phyloP scores from a whole-genome alignment of 169 alveolate genomes.

The Plasmodium billcollinsi region DNA sequence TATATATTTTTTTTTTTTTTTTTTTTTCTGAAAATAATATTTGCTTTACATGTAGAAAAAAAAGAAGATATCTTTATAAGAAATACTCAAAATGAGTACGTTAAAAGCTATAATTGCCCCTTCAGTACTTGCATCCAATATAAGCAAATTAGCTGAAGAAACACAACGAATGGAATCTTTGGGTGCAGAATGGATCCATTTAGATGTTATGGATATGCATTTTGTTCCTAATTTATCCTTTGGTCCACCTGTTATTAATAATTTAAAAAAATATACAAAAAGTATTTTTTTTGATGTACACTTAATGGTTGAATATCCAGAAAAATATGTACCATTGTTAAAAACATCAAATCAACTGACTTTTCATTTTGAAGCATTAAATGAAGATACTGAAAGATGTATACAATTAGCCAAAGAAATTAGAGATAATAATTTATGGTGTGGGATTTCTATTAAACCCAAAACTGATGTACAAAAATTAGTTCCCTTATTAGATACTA shows the following conservation, averaged over 20 bases:
- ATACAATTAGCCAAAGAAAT: constrained; percentile 38
- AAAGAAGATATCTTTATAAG: no score
- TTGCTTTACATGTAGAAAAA: no score
- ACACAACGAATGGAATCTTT: constrained; percentile 75
- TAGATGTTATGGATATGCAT: constrained; percentile 82
- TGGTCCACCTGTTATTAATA: constrained; percentile 89
- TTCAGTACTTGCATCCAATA: constrained; percentile 84
- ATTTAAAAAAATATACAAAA: constrained; percentile 80
- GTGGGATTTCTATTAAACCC: constrained; percentile 61
- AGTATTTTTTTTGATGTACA: constrained; percentile 90
- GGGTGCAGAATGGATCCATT: constrained; percentile 89
- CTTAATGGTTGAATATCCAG: constrained; percentile 89
- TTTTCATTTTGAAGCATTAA: constrained; percentile 90
- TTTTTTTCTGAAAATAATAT: no score
- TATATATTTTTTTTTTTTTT: no score
- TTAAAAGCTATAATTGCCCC: constrained; percentile 83
- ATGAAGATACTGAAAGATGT: constrained; percentile 56
- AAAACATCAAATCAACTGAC: constrained; percentile 88
- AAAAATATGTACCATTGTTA: constrained; percentile 87
- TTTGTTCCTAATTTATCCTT: constrained; percentile 91
- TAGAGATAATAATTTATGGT: constrained; percentile 52
- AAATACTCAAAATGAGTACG: constrained; percentile 22
- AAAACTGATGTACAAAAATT: constrained; percentile 58
- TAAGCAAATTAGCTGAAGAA: constrained; percentile 83
- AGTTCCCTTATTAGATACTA: constrained; percentile 71